Percentiles rank a stretch among this genome's conserved stretches.
phyloP scores from a whole-genome alignment of 768 basidiomycete species.

The Amanita jacksonii region DNA sequence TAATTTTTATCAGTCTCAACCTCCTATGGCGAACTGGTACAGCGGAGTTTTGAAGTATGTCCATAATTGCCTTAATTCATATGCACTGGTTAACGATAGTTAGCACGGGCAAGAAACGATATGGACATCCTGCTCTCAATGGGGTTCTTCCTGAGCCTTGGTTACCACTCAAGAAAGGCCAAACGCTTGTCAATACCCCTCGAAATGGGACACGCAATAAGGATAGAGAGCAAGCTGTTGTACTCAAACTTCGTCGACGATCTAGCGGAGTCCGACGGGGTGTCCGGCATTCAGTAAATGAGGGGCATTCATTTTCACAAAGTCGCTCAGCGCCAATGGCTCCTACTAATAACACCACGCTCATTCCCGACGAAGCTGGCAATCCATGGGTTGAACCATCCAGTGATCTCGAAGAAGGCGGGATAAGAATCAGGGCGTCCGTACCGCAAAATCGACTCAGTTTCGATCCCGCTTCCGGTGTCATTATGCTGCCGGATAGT shows the following conservation, averaged over 20 bases:
- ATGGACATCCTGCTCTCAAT: constrained; percentile 92
- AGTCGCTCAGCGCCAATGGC: background rate
- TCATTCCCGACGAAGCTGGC: constrained; percentile 12
- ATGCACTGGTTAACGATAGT: background rate
- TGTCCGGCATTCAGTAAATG: constrained; percentile 15
- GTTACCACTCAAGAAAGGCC: constrained; percentile 84
- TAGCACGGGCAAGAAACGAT: constrained; percentile 90
- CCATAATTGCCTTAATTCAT: constrained; percentile 10
- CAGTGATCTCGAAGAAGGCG: constrained; percentile 5
- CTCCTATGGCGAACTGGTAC: constrained; percentile 95
- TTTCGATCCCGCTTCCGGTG: constrained; percentile 80
- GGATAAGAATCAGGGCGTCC: background rate
- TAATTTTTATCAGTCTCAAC: constrained; percentile 60
- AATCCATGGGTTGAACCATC: constrained; percentile 58
- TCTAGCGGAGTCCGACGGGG: constrained; percentile 40
- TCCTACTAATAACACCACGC: constrained; percentile 18
- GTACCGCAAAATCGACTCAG: constrained; percentile 55
- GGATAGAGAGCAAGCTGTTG: constrained; percentile 55
- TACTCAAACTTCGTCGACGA: constrained; percentile 72
- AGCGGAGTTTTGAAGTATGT: constrained; percentile 80
- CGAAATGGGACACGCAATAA: constrained; percentile 26
- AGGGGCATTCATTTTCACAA: constrained; percentile 9
- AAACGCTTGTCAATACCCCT: constrained; percentile 54
- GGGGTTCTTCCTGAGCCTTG: constrained; percentile 90
- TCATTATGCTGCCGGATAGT: constrained; percentile 80